phyloP scores from a whole-genome alignment of 352 stramenopile species.

The Phytophthora foliorum region DNA sequence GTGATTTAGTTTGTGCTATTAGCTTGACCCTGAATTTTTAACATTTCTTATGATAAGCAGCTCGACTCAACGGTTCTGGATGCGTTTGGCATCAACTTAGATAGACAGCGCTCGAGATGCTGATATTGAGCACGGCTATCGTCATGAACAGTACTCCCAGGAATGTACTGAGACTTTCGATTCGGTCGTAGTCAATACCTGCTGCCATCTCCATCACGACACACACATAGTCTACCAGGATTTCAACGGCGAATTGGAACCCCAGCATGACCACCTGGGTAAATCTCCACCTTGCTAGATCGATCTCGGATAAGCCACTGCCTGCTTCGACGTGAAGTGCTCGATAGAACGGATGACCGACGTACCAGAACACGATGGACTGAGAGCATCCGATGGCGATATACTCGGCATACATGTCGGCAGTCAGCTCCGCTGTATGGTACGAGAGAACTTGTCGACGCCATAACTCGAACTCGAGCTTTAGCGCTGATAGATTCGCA shows the following conservation, averaged over 20 bases:
- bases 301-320: not conserved
- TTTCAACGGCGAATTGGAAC: conserved; percentile 34
- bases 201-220: conserved; percentile 42
- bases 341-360: conserved; percentile 45
- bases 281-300: conserved; percentile 13
- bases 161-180: conserved; percentile 37
- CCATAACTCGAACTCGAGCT: conserved; percentile 40
- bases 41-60: too few relatives aligned
- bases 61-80: too few relatives aligned
- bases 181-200: conserved; percentile 36
- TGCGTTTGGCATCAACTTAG: conserved; percentile 2
- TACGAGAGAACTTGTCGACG: conserved; percentile 34
- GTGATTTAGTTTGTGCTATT: too few relatives aligned
- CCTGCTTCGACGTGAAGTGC: conserved; percentile 14
- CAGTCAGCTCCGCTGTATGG: conserved; percentile 49
- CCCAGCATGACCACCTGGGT: conserved; percentile 29
- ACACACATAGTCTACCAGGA: conserved; percentile 41
- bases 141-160: conserved; percentile 36
- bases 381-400: conserved; percentile 58
- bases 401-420: conserved; percentile 67
- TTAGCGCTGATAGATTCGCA: not conserved
- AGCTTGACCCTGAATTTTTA: too few relatives aligned
- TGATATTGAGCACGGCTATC: conserved; percentile 43
- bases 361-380: conserved; percentile 53
- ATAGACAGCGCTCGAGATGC: conserved; percentile 40